phyloP scores from a whole-genome alignment of 345 rosid species.

The Hirschfeldia incana region DNA sequence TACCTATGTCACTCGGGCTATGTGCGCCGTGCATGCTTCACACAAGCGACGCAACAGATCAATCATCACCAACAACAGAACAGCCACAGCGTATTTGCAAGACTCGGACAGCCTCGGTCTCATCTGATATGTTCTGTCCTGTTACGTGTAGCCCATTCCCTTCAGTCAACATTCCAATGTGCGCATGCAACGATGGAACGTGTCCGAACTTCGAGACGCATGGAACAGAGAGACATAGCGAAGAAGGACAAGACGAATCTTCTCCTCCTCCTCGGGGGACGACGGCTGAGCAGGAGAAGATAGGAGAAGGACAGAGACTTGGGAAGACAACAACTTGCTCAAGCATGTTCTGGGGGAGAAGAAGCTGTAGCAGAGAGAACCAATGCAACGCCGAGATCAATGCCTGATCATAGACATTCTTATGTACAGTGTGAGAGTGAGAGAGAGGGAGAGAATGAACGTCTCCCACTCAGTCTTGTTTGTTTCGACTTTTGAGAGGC shows the following conservation, averaged over 20 bases:
- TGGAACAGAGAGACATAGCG: constrained; percentile 47
- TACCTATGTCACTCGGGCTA: constrained; percentile 71
- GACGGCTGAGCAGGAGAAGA: constrained; percentile 59
- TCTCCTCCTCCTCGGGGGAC: constrained; percentile 39
- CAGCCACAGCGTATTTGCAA: constrained; percentile 44
- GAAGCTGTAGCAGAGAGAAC: constrained; percentile 98
- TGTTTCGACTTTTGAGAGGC: constrained; percentile 28
- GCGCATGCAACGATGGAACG: constrained; percentile 82
- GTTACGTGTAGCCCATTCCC: constrained; percentile 96
- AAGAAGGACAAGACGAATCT: constrained; percentile 44
- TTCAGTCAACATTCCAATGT: constrained; percentile 76
- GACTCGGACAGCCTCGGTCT: constrained; percentile 68
- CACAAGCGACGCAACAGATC: constrained; percentile 51
- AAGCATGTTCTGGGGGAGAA: constrained; percentile 96
- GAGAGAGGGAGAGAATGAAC: not conserved
- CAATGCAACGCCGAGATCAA: constrained; percentile 98
- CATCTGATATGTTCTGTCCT: constrained; percentile 85
- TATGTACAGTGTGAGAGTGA: constrained; percentile 23
- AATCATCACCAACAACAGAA: constrained; percentile 61
- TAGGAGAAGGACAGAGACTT: constrained; percentile 71
- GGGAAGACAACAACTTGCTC: constrained; percentile 87
- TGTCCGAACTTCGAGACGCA: constrained; percentile 76
- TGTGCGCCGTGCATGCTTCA: constrained; percentile 95
- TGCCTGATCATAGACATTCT: constrained; percentile 50
- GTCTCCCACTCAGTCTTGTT: constrained; percentile 15